Evolutionary conservation across 345 rosid genomes (phyloP), one percentile per base, ranked within the genome.

Genomic region (Heritiera fomes): DNA sequence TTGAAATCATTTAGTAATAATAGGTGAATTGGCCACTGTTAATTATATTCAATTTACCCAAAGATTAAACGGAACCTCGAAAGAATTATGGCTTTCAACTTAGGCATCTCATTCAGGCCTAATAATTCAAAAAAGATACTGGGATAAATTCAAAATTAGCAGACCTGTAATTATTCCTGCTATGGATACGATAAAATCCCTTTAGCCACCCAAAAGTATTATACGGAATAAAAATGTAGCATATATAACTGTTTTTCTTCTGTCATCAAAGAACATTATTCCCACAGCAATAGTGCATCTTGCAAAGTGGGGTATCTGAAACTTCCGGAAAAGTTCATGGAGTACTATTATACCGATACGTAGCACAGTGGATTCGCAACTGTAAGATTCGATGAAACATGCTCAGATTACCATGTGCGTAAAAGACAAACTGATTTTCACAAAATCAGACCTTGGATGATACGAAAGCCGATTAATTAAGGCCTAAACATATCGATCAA

Each of bases 81-180:
- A 56, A 59, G 2, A 6, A 80, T 47, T 13, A 12, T 23, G 55
- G 59, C 75, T 75, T 75, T 49, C 56, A 74, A 46, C 34, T 75
- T 53, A 50, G 73, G 81, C 82, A 82, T 81, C 77, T 79, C 47
- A 66, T 53, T 0, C 5, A 53, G 49, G 79, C 55, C 30, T 73
- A 62, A 77, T 76, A 81, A 80, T 81, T 58, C 58, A 70, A 68
- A 43, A 28, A 14, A 17, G 47, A 17, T 74, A 38, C 50, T 61
- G 60, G 89, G 65, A 87, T 69, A 79, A 84, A 79, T 79, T 82
- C 83, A 80, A 62, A 46, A 68, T 50, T 28, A 61, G 64, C 17
- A 70, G 67, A 75, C 64, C 69, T 73, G 46, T 38, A 73, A 80
- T 79, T 83, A 75, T 83, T 82, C 82, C 77, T 43, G 8, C 9